Base-by-base conservation (phyloP, 2,329 filamentous ascomycete species). In the Dendryphion nanum region DNA sequence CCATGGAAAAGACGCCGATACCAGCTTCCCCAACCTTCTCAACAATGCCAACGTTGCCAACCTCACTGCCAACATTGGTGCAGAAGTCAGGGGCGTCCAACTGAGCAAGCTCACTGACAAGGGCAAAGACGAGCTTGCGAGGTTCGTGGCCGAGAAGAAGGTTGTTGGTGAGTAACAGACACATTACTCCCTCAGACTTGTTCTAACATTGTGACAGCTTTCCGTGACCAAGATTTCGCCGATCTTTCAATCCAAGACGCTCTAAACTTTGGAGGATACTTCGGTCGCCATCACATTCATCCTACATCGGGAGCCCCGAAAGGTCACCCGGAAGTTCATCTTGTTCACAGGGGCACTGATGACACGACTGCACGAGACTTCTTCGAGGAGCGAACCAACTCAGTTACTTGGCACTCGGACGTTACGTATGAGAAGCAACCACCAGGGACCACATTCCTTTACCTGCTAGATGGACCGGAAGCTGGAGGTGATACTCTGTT, bases 341-440 rank as follows among this genome's bases (percentile, higher is more conserved):
- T 93, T 2, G 86, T 91, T 2, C 86, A 91, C 66, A 79, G 86
- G 26, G 81, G 80, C 15, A 83, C 79, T 33, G 70, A 79, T 42
- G 83, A 86, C 51, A 79, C 75, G 5, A 76, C 73, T 2, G 76
- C 73, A 15, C 68, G 77, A 15, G 72, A 77, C 33, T 86, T 85
- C 64, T 82, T 89, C 49, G 69, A 76, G 38, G 78, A 79, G 32
- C 78, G 85, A 16, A 90, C 86, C 3, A 91, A 83, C 66, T 86
- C 83, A 1, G 82, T 94, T 1, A 87, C 87, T 6, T 95, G 89
- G 89, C 89, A 95, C 69, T 86, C 83, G 0, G 89, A 95, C 51
- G 83, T 95, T 2, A 86, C 85, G 0, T 95, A 94, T 60, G 90
- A 95, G 70, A 72, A 79, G 50, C 89, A 96, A 68, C 89, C 90